A percentile compares a stretch with the other conserved stretches of the same genome.
These are phyloP conservation scores for Neolentinus lepideus DNA, from an alignment of 1,284 basidiomycete species.

Conservation along the genomic window DNA sequence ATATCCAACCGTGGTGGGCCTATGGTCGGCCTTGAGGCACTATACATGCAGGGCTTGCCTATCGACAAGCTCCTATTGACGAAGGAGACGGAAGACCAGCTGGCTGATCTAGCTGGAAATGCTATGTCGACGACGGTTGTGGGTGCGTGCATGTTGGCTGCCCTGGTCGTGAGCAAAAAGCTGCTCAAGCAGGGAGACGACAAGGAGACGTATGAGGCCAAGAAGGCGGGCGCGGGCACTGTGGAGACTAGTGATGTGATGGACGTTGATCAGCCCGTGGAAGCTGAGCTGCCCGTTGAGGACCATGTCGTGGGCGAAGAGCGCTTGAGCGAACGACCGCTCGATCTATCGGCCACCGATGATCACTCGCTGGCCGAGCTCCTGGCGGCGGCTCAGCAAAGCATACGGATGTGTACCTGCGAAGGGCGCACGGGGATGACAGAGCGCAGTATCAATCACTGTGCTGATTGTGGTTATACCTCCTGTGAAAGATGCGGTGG, in stretches of 20 bases:
- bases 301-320: constrained; percentile 68
- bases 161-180: constrained; percentile 61
- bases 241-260: constrained; percentile 26
- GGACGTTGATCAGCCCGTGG: constrained; percentile 36
- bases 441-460: constrained; percentile 61
- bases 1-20: constrained; percentile 96
- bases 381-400: constrained; percentile 60
- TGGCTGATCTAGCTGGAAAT: constrained; percentile 92
- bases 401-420: constrained; percentile 79
- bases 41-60: constrained; percentile 91
- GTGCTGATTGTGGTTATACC: constrained; percentile 71
- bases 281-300: constrained; percentile 24
- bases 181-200: constrained; percentile 62
- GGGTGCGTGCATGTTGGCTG: constrained; percentile 83
- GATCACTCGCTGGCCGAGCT: constrained; percentile 46
- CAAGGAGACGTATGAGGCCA: constrained; percentile 54
- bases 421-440: constrained; percentile 84
- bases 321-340: constrained; percentile 47
- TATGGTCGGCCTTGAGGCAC: constrained; percentile 87
- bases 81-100: constrained; percentile 88
- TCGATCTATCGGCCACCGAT: constrained; percentile 63
- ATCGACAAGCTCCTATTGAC: constrained; percentile 89
- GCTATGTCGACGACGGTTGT: constrained; percentile 98
- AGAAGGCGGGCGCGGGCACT: constrained; percentile 31
- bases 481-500: constrained; percentile 86